These are phyloP conservation scores for Nicotiana paniculata DNA, from an alignment of 257 asterid species.

Conservation along the genomic window DNA sequence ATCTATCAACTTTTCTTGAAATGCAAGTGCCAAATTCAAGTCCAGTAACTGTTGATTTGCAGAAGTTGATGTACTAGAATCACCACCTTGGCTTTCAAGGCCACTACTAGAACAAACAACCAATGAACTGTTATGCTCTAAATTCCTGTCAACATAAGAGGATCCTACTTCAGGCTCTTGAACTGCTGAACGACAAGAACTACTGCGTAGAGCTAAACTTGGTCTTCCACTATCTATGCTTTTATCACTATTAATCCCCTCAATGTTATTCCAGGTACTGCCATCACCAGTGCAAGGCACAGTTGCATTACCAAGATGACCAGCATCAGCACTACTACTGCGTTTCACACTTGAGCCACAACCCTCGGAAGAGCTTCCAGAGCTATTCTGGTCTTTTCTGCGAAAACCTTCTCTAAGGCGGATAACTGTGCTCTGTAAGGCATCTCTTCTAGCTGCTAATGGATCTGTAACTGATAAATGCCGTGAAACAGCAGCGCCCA, in stretches of 20 bases:
- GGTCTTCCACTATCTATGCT: constrained; percentile 96
- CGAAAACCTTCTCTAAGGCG: constrained; percentile 97
- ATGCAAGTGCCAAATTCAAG: constrained; percentile 84
- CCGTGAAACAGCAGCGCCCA: constrained; percentile 96
- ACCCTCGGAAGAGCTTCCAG: constrained; percentile 96
- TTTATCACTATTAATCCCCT: constrained; percentile 82
- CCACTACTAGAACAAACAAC: constrained; percentile 91
- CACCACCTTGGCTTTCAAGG: constrained; percentile 89
- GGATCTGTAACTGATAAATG: constrained; percentile 84
- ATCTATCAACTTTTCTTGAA: constrained; percentile 85
- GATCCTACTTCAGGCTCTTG: constrained; percentile 96
- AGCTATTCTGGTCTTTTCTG: constrained; percentile 76
- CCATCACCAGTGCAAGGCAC: constrained; percentile 68
- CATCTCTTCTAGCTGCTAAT: constrained; percentile 94
- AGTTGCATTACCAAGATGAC: constrained; percentile 63
- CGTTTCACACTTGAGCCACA: constrained; percentile 98
- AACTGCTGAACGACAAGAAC: constrained; percentile 82
- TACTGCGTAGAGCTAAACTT: constrained; percentile 70
- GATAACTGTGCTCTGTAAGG: constrained; percentile 88
- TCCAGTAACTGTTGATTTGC: constrained; percentile 69
- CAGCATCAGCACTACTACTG: constrained; percentile 98
- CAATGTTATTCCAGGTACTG: constrained; percentile 73
- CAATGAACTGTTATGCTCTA: constrained; percentile 60
- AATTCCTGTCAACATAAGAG: constrained; percentile 57
- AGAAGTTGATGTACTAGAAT: constrained; percentile 82